A percentile compares a stretch with the other conserved stretches of the same genome.
phyloP scores from a whole-genome alignment of 345 rosid species.

The Arabidopsis suecica region DNA sequence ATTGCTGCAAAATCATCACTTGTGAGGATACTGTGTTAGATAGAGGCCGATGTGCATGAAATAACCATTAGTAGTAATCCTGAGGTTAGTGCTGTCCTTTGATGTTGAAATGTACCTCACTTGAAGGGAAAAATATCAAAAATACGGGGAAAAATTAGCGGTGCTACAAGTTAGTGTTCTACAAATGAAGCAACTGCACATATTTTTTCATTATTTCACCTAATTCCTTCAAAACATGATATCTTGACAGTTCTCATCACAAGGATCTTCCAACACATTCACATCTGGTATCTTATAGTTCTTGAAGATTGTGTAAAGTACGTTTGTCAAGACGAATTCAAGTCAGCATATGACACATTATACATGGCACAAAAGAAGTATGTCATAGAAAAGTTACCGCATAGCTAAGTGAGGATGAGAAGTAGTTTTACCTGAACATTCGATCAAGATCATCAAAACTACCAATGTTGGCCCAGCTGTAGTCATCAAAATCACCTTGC shows the following conservation, averaged over 20 bases:
- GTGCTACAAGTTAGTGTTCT: slow-evolving; percentile 15
- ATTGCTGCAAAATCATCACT: slow-evolving; percentile 94
- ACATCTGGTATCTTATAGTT: neutral
- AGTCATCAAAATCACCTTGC: slow-evolving; percentile 80
- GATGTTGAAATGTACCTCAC: neutral
- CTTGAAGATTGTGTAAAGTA: neutral
- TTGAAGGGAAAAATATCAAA: neutral
- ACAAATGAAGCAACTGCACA: slow-evolving; percentile 1
- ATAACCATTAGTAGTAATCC: no score
- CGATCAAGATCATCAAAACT: slow-evolving; percentile 95
- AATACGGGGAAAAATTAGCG: neutral
- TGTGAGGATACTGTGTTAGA: slow-evolving; percentile 89
- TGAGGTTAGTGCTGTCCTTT: neutral
- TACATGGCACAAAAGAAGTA: slow-evolving; percentile 1
- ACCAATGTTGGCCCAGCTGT: slow-evolving; percentile 90
- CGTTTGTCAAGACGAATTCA: neutral
- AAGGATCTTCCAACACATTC: slow-evolving; percentile 1
- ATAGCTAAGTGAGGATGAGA: slow-evolving; percentile 18
- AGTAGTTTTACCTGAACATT: slow-evolving; percentile 80
- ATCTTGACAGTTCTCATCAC: neutral
- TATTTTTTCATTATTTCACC: neutral
- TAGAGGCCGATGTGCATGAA: slow-evolving; percentile 36
- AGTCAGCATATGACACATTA: neutral
- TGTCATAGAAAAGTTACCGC: neutral
- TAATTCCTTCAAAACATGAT: neutral